Conservation (phyloP, 495 filamentous ascomycete genomes). For the Hypomontagnella monticulosa region DNA sequence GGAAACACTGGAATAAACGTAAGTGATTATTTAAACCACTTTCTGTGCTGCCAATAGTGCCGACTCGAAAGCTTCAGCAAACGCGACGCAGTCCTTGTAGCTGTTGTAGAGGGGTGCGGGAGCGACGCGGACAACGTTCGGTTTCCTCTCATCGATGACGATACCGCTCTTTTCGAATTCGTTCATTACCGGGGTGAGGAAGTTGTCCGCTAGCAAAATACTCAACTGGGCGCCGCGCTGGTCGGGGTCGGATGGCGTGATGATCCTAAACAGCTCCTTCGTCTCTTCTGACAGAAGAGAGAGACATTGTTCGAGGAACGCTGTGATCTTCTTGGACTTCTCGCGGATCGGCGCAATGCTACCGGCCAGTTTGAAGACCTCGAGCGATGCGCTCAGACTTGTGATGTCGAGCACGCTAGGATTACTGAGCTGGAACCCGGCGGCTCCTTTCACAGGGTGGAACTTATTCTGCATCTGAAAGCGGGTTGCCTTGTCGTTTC, state of each 20-base stretch:
- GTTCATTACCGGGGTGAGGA: conserved; percentile 76
- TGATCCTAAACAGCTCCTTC: conserved; percentile 70
- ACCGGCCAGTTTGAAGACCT: conserved; percentile 76
- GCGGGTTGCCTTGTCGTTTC: conserved; percentile 75
- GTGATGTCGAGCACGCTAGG: conserved; percentile 73
- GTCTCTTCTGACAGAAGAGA: conserved; percentile 54
- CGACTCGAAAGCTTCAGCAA: conserved; percentile 69
- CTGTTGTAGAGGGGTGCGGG: conserved; percentile 91
- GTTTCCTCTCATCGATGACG: conserved; percentile 87
- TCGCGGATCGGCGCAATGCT: conserved; percentile 73
- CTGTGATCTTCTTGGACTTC: conserved; percentile 80
- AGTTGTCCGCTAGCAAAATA: conserved; percentile 69
- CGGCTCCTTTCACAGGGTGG: conserved; percentile 73
- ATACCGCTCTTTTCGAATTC: conserved; percentile 74
- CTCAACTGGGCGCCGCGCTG: conserved; percentile 90
- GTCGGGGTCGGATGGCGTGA: conserved; percentile 78
- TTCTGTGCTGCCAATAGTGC: conserved; percentile 57
- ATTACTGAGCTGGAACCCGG: conserved; percentile 76
- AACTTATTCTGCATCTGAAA: conserved; percentile 86
- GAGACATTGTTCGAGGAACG: conserved; percentile 80
- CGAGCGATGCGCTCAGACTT: conserved; percentile 77
- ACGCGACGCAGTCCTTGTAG: conserved; percentile 80
- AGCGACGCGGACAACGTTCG: conserved; percentile 91
- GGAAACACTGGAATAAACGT: not conserved
- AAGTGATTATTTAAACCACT: not conserved